phyloP scores from a whole-genome alignment of 345 rosid genomes.

The Eucalyptus pauciflora region DNA sequence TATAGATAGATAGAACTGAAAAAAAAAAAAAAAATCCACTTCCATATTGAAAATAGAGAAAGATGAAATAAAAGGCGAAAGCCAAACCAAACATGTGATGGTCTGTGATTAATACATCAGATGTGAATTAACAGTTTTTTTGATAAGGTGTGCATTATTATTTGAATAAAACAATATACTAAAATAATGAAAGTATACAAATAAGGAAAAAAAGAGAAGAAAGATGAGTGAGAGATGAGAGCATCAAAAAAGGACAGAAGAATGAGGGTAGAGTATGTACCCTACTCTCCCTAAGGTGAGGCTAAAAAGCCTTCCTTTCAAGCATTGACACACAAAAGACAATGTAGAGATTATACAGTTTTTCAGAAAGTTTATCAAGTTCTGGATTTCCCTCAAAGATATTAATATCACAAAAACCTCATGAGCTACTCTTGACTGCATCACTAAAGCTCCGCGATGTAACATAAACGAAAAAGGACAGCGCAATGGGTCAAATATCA shows the following conservation, averaged over 20 bases:
- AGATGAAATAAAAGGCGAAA: not conserved
- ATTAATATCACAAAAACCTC: not conserved
- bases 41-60: not conserved
- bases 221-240: not conserved
- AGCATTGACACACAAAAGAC: not conserved
- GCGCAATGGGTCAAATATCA: not conserved
- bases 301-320: not conserved
- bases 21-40: not conserved
- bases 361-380: not conserved
- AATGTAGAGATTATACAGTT: not conserved
- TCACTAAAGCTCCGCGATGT: not conserved
- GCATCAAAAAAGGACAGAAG: not conserved
- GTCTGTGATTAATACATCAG: not conserved
- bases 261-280: not conserved
- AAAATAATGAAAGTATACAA: not conserved
- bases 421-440: not conserved
- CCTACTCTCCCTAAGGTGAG: not conserved
- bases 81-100: not conserved
- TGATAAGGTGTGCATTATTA: not conserved
- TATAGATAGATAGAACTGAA: not conserved
- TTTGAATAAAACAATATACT: not conserved
- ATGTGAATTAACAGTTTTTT: not conserved
- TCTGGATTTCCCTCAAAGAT: not conserved
- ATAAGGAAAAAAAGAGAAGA: not conserved
- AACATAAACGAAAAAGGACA: not conserved